phyloP scores from a whole-genome alignment of 2,329 filamentous ascomycete species.

The Magnaporthiopsis rhizophila region DNA sequence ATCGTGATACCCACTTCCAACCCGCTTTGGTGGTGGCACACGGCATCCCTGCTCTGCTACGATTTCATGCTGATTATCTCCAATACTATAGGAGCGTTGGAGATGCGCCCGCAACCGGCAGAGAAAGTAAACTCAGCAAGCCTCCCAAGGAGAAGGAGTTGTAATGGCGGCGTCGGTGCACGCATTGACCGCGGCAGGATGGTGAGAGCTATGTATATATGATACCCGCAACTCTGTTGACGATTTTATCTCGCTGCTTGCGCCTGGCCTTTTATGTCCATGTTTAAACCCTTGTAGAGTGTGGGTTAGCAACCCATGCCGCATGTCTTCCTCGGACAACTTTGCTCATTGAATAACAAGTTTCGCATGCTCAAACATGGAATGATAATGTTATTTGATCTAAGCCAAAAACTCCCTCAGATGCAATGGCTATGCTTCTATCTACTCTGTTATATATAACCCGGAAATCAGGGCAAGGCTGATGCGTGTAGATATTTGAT shows the following conservation, averaged over 20 bases:
- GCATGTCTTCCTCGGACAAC: no score
- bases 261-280: not conserved
- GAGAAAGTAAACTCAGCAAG: constrained; percentile 36
- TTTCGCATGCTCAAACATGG: not conserved
- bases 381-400: not conserved
- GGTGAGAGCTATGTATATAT: constrained; percentile 1
- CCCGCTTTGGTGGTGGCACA: not conserved
- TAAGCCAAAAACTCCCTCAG: not conserved
- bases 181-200: not conserved
- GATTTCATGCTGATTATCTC: not conserved
- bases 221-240: constrained; percentile 7
- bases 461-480: not conserved
- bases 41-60: not conserved
- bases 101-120: constrained; percentile 43
- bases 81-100: constrained; percentile 36
- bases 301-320: no score
- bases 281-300: not conserved
- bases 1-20: not conserved
- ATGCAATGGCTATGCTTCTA: not conserved
- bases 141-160: constrained; percentile 38
- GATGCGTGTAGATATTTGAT: not conserved
- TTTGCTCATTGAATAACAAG: not conserved
- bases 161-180: constrained; percentile 15
- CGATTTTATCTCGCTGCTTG: not conserved
- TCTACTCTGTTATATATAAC: not conserved